A percentile compares a stretch with the other conserved stretches of the same genome.
phyloP scores from a whole-genome alignment of 1,284 basidiomycete species.

The Ustilago bromivora region DNA sequence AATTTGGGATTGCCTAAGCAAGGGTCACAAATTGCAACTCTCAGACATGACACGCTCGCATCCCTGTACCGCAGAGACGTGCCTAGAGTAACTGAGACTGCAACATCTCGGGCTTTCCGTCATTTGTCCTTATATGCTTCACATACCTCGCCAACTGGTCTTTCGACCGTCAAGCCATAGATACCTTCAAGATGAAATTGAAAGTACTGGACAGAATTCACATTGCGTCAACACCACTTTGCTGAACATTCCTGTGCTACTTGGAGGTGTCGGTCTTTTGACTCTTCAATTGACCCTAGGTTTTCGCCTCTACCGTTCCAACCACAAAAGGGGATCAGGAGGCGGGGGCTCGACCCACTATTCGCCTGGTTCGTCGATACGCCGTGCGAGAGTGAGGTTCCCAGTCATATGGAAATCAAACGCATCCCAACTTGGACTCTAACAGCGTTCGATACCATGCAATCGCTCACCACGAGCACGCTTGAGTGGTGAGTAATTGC shows the following conservation, averaged over 20 bases:
- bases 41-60: constrained; percentile 18
- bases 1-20: constrained; percentile 29
- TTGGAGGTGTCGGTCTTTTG: no score
- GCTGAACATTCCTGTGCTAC: not conserved
- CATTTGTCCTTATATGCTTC: constrained; percentile 39
- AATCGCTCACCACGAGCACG: constrained; percentile 2
- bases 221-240: not conserved
- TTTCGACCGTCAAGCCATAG: constrained; percentile 11
- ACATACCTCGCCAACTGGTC: constrained; percentile 9
- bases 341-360: constrained; percentile 1
- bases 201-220: not conserved
- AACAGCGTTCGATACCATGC: constrained; percentile 8
- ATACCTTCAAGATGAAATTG: not conserved
- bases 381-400: constrained; percentile 1
- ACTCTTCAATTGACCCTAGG: no score
- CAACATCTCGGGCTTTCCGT: constrained; percentile 18
- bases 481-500: not conserved
- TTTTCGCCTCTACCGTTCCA: no score
- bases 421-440: not conserved
- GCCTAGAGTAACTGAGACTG: not conserved
- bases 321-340: not conserved
- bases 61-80: constrained; percentile 27
- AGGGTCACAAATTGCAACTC: constrained; percentile 1
- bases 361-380: not conserved
- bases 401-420: constrained; percentile 5